phyloP scores from a whole-genome alignment of 2,329 filamentous ascomycete genomes.

The Leptographium radiaticola region DNA sequence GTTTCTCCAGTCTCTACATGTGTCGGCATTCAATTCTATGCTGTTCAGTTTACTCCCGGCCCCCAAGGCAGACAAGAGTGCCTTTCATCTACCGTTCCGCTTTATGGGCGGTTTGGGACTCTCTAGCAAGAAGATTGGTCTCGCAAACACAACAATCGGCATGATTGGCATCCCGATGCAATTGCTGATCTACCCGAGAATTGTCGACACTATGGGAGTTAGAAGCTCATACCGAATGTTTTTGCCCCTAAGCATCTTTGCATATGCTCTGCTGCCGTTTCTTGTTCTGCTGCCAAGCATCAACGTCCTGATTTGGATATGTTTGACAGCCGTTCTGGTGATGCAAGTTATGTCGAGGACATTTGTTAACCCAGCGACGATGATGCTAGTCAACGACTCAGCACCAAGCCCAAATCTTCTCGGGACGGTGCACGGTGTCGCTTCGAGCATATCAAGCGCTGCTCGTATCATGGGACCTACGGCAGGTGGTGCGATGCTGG shows the following conservation, averaged over 20 bases:
- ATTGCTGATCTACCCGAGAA: neutral
- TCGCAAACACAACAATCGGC: conserved; percentile 2
- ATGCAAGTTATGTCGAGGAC: neutral
- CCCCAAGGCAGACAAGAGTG: neutral
- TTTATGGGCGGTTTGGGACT: conserved; percentile 1
- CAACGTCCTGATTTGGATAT: neutral
- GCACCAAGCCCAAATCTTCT: neutral
- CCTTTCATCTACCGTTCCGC: neutral
- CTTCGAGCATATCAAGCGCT: neutral
- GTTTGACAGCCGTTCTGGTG: neutral
- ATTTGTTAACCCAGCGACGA: conserved; percentile 1
- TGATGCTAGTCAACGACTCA: neutral
- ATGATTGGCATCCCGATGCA: conserved; percentile 1
- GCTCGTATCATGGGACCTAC: neutral
- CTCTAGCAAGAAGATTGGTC: conserved; percentile 1
- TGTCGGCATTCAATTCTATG: conserved; percentile 1
- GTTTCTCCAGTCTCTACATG: conserved; percentile 1
- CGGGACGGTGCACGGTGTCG: neutral
- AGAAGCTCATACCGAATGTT: neutral
- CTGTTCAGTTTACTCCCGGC: neutral
- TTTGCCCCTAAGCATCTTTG: neutral
- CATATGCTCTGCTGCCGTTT: neutral
- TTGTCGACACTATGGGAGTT: neutral
- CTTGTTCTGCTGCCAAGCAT: neutral
- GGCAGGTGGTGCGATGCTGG: neutral